Evolutionary conservation across 2,329 filamentous ascomycete species (phyloP), one percentile per base, ranked within the genome.

Genomic region (Chaetomiaceae sp.): DNA sequence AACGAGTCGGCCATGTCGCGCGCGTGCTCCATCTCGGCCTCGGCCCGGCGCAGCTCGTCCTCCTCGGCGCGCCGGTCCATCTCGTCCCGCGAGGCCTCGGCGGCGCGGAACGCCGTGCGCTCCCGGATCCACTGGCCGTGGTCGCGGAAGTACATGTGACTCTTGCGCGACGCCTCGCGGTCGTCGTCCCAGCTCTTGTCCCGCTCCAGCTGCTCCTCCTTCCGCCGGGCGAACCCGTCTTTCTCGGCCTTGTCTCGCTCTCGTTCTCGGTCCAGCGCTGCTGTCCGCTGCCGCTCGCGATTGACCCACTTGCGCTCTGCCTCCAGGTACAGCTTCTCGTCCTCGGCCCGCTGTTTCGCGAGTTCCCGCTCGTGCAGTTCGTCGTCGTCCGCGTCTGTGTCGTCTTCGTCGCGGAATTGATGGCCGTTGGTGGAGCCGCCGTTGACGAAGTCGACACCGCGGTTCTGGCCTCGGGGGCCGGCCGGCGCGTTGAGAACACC

Each of bases 231-330:
- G 3, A 78, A 65, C 15, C 81, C 80, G 19, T 79, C 79, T 3
- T 79, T 76, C 56, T 95, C 87, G 40, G 86, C 82, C 51, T 80
- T 81, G 60, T 95, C 88, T 10, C 88, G 83, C 22, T 84, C 84
- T 57, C 80, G 83, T 61, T 96, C 90, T 49, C 93, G 82, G 56
- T 95, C 86, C 18, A 96, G 71, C 0, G 93, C 91, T 4, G 88
- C 86, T 12, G 87, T 85, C 33, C 88, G 79, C 50, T 86, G 86
- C 44, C 85, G 80, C 64, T 98, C 93, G 36, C 90, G 81, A 62
- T 94, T 95, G 20, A 88, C 73, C 91, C 91, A 97, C 52, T 88
- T 84, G 24, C 88, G 81, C 63, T 96, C 88, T 35, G 90, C 84
- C 57, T 95, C 90, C 0, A 86, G 72, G 61, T 88, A 96, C 38